Percentiles rank a stretch among this genome's conserved stretches.
These are phyloP conservation scores for Globisporangium cystogenes DNA, from an alignment of 352 stramenopile genomes.

Conservation along the genomic window DNA sequence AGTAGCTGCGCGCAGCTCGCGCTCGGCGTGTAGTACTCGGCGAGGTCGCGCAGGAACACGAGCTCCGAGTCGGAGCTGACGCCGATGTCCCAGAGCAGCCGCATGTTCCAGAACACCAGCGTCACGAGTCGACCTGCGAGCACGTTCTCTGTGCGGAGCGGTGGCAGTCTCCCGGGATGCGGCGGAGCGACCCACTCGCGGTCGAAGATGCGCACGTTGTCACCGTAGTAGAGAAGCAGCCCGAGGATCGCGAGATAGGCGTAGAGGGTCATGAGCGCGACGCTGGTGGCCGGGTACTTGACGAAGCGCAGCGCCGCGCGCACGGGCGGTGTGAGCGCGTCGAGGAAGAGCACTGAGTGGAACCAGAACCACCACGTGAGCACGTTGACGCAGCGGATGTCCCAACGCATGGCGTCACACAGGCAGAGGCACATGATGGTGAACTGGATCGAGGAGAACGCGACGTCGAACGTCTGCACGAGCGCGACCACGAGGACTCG, in stretches of 20 bases:
- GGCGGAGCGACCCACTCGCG: neutral
- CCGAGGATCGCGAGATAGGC: constrained; percentile 11
- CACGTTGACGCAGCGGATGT: constrained; percentile 22
- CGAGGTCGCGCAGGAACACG: constrained; percentile 19
- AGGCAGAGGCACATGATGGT: constrained; percentile 13
- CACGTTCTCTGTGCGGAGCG: constrained; percentile 10
- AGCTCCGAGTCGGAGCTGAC: constrained; percentile 20
- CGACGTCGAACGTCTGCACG: constrained; percentile 17
- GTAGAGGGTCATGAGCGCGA: constrained; percentile 21
- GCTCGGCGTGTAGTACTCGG: constrained; percentile 18
- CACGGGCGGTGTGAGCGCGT: constrained; percentile 33
- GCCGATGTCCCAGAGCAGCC: constrained; percentile 25
- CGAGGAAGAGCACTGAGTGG: constrained; percentile 36
- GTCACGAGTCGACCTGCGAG: constrained; percentile 19
- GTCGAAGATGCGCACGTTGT: constrained; percentile 8
- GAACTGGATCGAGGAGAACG: constrained; percentile 21
- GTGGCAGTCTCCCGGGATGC: neutral
- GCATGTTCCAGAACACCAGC: constrained; percentile 20
- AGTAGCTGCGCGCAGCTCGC: constrained; percentile 7
- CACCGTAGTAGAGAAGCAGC: constrained; percentile 20
- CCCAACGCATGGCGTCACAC: constrained; percentile 29
- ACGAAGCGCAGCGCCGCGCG: constrained; percentile 16
- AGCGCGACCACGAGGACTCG: constrained; percentile 14
- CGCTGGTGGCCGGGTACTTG: constrained; percentile 14
- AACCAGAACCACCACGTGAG: constrained; percentile 44